Percentiles rank a stretch among this genome's conserved stretches.
Evolutionary conservation across 2,329 filamentous ascomycete genomes (phyloP).

Genomic region (Colletotrichum sp.): DNA sequence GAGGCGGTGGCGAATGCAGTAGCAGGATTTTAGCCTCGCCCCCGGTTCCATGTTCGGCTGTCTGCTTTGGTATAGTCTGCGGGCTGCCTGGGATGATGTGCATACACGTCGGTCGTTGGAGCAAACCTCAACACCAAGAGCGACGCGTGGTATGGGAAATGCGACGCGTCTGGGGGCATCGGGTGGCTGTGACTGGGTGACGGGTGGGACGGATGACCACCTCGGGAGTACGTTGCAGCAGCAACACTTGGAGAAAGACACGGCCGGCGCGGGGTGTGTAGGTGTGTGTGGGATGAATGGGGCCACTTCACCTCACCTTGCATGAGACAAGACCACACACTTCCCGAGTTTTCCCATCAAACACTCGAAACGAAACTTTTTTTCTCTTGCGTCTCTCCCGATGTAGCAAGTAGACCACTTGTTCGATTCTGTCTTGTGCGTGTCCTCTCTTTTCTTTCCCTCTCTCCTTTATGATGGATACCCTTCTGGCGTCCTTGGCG

Average conservation of each 20-base stretch:
- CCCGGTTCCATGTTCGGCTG: not conserved
- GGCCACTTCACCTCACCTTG: constrained; percentile 19
- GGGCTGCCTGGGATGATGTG: not conserved
- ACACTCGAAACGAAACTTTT: not conserved
- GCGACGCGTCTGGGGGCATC: constrained; percentile 15
- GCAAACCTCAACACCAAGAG: constrained; percentile 17
- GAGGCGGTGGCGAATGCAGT: constrained; percentile 14
- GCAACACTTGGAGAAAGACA: not conserved
- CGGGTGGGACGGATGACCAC: constrained; percentile 4
- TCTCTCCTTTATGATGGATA: constrained; percentile 9
- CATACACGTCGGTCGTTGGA: not conserved
- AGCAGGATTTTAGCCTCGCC: not conserved
- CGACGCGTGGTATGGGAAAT: constrained; percentile 20
- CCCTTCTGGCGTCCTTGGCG: constrained; percentile 19
- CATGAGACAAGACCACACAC: constrained; percentile 3
- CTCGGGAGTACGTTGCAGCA: not conserved
- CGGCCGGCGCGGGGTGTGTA: not conserved
- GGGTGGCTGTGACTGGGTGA: constrained; percentile 3
- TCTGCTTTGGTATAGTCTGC: not conserved
- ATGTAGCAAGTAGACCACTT: constrained; percentile 5
- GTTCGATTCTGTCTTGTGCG: not conserved
- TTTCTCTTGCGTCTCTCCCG: not conserved
- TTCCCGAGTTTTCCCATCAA: not conserved
- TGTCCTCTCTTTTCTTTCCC: not conserved
- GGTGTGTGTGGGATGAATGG: not conserved